Evolutionary conservation across 1,284 basidiomycete genomes (phyloP).

Genomic region (Malassezia brasiliensis): DNA sequence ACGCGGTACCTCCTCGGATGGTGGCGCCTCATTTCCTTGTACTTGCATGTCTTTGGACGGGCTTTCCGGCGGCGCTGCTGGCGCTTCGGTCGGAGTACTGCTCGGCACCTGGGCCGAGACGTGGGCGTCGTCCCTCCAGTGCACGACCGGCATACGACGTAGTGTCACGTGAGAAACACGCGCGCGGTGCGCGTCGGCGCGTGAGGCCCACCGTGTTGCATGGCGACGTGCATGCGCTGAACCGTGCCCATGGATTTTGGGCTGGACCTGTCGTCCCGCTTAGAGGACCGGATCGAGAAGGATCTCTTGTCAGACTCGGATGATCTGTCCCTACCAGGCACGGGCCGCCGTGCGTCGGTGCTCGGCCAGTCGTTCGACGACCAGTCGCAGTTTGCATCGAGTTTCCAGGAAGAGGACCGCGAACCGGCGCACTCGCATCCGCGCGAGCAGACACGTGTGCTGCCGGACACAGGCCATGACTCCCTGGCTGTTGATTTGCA

Average conservation of each 20-base stretch:
- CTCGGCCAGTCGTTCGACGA: background rate
- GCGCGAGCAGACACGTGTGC: background rate
- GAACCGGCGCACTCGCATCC: background rate
- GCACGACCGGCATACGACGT: conserved; percentile 5
- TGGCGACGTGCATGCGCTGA: background rate
- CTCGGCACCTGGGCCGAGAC: background rate
- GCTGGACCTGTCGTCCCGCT: conserved; percentile 12
- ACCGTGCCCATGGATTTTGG: conserved; percentile 11
- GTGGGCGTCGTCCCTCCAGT: background rate
- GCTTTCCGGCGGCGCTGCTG: too few species aligned
- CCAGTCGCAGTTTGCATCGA: background rate
- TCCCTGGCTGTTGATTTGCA: background rate
- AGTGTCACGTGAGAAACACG: conserved; percentile 13
- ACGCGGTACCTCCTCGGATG: too few species aligned
- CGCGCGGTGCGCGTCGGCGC: conserved; percentile 7
- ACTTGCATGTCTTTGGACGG: too few species aligned
- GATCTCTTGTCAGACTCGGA: conserved; percentile 14
- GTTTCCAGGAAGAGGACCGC: background rate
- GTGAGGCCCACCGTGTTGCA: background rate
- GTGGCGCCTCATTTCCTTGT: background rate
- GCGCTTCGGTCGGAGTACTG: too few species aligned
- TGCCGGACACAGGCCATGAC: background rate
- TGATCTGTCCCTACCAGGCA: conserved; percentile 12
- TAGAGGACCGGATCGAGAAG: conserved; percentile 17
- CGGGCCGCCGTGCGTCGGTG: conserved; percentile 5